phyloP scores from a whole-genome alignment of 768 basidiomycete species.

The Agaricus bisporus region DNA sequence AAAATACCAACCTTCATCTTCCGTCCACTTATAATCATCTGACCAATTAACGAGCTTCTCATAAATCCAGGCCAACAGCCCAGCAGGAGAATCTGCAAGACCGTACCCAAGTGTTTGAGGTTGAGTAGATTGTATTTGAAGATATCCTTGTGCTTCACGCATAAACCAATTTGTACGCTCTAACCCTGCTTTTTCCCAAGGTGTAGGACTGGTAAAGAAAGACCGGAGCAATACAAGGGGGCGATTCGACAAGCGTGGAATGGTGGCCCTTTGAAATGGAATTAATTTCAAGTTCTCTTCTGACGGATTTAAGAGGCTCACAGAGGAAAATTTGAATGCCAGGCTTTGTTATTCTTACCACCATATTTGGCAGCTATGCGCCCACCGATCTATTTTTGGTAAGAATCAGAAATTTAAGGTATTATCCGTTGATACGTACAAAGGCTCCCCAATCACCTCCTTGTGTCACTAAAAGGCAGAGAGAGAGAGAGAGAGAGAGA shows the following conservation, averaged over 20 bases:
- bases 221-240: constrained; percentile 21
- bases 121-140: constrained; percentile 33
- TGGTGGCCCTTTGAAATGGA: constrained; percentile 8
- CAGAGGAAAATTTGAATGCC: constrained; percentile 45
- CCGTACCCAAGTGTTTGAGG: constrained; percentile 51
- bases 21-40: constrained; percentile 47
- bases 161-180: constrained; percentile 23
- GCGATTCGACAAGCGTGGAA: constrained; percentile 17
- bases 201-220: constrained; percentile 21
- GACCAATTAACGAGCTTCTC: constrained; percentile 42
- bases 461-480: constrained; percentile 21
- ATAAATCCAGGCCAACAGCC: constrained; percentile 47
- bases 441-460: constrained; percentile 21
- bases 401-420: background rate
- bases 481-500: no score
- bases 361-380: constrained; percentile 25
- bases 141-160: constrained; percentile 30
- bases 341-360: constrained; percentile 39
- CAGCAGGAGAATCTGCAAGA: constrained; percentile 52
- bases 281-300: background rate
- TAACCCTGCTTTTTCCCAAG: constrained; percentile 28
- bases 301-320: constrained; percentile 17
- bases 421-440: background rate
- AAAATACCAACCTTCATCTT: constrained; percentile 41
- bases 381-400: constrained; percentile 17